phyloP scores from a whole-genome alignment of 2,329 filamentous ascomycete species.

The Chaetothyriales sp. region DNA sequence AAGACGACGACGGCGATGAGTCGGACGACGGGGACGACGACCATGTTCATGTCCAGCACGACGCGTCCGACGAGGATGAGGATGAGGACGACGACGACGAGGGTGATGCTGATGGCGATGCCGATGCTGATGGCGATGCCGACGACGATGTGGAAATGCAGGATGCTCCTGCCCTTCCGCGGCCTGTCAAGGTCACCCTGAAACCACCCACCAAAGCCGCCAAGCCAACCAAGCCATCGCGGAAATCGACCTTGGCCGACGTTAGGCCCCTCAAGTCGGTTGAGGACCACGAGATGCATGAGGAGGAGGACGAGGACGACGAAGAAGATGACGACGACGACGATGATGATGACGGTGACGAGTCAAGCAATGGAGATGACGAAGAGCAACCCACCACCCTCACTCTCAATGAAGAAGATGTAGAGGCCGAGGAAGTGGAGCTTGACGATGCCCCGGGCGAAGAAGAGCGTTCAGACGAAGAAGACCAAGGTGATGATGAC shows the following conservation, averaged over 20 bases:
- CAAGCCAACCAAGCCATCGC: slow-evolving; percentile 26
- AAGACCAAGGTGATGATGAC: slow-evolving; percentile 23
- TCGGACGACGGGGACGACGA: slow-evolving; percentile 19
- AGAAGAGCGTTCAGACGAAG: slow-evolving; percentile 25
- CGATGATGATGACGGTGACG: slow-evolving; percentile 25
- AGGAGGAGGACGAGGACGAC: slow-evolving; percentile 39
- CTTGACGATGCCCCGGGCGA: slow-evolving; percentile 12
- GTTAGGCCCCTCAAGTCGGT: slow-evolving; percentile 29
- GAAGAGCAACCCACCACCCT: slow-evolving; percentile 23
- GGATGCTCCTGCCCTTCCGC: slow-evolving; percentile 22
- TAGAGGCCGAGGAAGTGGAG: not conserved
- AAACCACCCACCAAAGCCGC: slow-evolving; percentile 14
- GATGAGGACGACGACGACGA: slow-evolving; percentile 17
- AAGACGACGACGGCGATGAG: slow-evolving; percentile 28
- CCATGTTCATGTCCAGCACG: slow-evolving; percentile 8
- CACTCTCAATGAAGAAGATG: slow-evolving; percentile 17
- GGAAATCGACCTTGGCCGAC: slow-evolving; percentile 24
- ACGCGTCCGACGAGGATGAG: slow-evolving; percentile 19
- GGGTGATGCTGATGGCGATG: slow-evolving; percentile 22
- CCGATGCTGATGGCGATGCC: slow-evolving; percentile 19
- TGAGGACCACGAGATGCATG: slow-evolving; percentile 35
- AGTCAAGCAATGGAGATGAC: slow-evolving; percentile 22
- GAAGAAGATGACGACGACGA: slow-evolving; percentile 36
- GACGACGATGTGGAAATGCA: slow-evolving; percentile 33
- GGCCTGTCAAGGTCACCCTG: slow-evolving; percentile 16